Base-by-base conservation (phyloP, 345 rosid genomes). In the Populus ilicifolia region DNA sequence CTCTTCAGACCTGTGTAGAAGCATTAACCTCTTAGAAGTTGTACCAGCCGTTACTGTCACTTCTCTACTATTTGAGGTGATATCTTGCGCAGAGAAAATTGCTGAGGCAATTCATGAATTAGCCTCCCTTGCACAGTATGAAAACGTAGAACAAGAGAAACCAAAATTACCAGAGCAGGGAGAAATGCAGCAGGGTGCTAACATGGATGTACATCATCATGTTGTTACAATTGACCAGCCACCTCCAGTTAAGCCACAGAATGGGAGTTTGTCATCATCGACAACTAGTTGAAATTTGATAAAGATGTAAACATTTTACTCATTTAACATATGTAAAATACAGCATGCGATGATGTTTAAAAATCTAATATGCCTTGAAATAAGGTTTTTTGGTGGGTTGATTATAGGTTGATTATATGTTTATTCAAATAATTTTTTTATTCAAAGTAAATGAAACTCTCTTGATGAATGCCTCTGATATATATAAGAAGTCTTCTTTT, bases 11-110 rank as follows among this genome's bases (percentile, higher is more conserved):
- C 35, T 81, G 59, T 85, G 87, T 80, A 76, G 88, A 52, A 90
- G 86, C 35, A 67, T 74, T 35, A 87, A 86, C 27, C 72, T 87
- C 0, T 78, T 82, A 20, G 78, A 86, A 67, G 18, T 85, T 29
- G 66, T 85, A 14, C 85, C 89, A 14, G 75, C 84, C 41, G 77
- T 79, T 48, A 85, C 91, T 0, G 85, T 88, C 16, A 82, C 85
- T 70, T 87, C 92, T 0, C 73, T 89, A 2, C 84, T 92, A 6
- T 83, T 79, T 27, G 93, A 90, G 17, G 83, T 89, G 35, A 85
- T 87, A 30, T 69, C 81, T 8, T 81, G 85, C 77, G 86, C 85
- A 1, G 86, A 89, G 48, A 79, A 80, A 59, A 86, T 90, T 39
- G 85, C 86, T 7, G 90, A 89, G 64, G 80, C 88, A 0, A 80